Evolutionary conservation across 2,329 filamentous ascomycete species (phyloP).

Genomic region (Claviceps purpurea): DNA sequence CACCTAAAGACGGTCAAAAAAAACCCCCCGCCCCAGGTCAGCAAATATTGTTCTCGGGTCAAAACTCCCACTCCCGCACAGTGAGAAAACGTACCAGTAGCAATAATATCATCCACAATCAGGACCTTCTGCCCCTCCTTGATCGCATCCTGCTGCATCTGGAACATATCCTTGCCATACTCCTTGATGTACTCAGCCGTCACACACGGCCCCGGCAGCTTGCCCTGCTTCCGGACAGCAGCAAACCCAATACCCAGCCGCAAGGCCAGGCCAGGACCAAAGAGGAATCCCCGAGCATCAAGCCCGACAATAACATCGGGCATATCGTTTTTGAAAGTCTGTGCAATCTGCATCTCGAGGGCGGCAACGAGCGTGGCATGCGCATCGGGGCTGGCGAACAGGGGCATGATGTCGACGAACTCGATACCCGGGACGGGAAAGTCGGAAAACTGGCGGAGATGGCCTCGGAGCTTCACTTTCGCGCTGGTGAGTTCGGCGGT

Average conservation of each 20-base stretch:
- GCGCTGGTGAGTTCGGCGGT: constrained; percentile 52
- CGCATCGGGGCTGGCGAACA: constrained; percentile 66
- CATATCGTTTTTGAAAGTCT: constrained; percentile 45
- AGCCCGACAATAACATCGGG: constrained; percentile 89
- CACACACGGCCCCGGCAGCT: constrained; percentile 79
- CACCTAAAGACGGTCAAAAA: constrained; percentile 41
- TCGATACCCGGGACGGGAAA: constrained; percentile 87
- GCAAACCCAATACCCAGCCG: constrained; percentile 76
- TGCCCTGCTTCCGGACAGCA: constrained; percentile 87
- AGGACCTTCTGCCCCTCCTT: constrained; percentile 79
- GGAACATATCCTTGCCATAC: constrained; percentile 88
- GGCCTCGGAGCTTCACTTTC: constrained; percentile 56
- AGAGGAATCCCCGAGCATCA: constrained; percentile 89
- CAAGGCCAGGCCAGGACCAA: constrained; percentile 80
- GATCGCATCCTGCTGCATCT: constrained; percentile 83
- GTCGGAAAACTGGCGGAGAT: constrained; percentile 77
- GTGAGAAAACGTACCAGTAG: constrained; percentile 58
- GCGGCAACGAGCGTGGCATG: constrained; percentile 70
- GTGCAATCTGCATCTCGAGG: constrained; percentile 67
- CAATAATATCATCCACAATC: constrained; percentile 95
- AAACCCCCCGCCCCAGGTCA: background rate
- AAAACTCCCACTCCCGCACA: background rate
- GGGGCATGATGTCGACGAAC: constrained; percentile 95
- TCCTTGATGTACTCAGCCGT: constrained; percentile 88
- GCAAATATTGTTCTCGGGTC: background rate